A percentile compares a stretch with the other conserved stretches of the same genome.
Evolutionary conservation across 1,139 yeast genomes (phyloP).

Genomic region (Saccharomyces uvarum): DNA sequence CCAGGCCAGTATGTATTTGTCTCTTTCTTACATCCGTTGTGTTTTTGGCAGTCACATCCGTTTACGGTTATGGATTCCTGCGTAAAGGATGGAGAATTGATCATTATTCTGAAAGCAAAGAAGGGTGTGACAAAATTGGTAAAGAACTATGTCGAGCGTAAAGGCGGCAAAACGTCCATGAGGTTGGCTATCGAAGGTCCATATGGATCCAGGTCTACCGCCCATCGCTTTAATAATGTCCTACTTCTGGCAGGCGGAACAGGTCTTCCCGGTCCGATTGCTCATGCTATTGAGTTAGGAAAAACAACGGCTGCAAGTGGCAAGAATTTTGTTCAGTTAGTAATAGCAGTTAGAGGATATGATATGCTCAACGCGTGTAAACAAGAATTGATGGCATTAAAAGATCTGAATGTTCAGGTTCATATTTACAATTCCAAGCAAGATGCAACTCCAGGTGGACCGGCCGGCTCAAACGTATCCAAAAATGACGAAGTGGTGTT

Average conservation of each 20-base stretch:
- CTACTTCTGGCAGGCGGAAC: conserved; percentile 63
- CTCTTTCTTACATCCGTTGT: conserved; percentile 25
- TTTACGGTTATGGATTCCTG: conserved; percentile 45
- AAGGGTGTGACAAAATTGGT: conserved; percentile 38
- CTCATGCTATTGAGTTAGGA: conserved; percentile 23
- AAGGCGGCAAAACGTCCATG: conserved; percentile 21
- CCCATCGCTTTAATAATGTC: conserved; percentile 41
- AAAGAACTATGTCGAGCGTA: conserved; percentile 23
- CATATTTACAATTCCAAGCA: background rate
- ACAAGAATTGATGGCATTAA: background rate
- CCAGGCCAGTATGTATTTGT: conserved; percentile 29
- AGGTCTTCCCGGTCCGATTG: conserved; percentile 57
- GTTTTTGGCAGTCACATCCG: conserved; percentile 70
- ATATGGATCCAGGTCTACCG: conserved; percentile 37
- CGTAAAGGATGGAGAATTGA: conserved; percentile 27
- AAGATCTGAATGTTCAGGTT: background rate
- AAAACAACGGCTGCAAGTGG: background rate
- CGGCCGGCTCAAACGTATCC: background rate
- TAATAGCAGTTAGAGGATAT: conserved; percentile 2
- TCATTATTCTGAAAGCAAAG: conserved; percentile 42
- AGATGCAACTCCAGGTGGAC: background rate
- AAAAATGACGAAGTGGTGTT: background rate
- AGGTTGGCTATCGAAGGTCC: conserved; percentile 55
- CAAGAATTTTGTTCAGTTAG: conserved; percentile 1
- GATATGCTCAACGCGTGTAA: conserved; percentile 4